Conservation (phyloP, 768 basidiomycete genomes). For the Phallus indusiatus region DNA sequence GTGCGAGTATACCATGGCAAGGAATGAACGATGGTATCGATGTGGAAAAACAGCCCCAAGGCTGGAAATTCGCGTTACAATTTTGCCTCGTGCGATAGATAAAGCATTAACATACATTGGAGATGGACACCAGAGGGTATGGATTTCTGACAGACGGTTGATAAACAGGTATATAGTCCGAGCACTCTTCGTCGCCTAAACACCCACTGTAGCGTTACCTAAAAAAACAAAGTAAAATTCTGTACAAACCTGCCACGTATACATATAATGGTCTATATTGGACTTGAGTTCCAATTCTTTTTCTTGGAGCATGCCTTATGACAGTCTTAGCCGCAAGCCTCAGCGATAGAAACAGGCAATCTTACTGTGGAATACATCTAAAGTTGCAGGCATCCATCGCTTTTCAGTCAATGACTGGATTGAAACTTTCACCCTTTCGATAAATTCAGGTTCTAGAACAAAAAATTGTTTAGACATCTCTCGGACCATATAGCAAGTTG, state of each 20-base stretch:
- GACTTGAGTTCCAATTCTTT: not conserved
- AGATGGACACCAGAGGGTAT: slow-evolving; percentile 9
- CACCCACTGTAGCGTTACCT: not conserved
- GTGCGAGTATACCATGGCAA: slow-evolving; percentile 5
- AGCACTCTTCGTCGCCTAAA: not conserved
- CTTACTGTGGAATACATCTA: slow-evolving; percentile 4
- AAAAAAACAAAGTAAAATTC: not conserved
- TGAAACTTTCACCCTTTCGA: not conserved
- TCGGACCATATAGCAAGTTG: not conserved
- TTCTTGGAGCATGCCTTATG: not conserved
- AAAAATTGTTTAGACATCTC: not conserved
- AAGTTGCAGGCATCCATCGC: slow-evolving; percentile 4
- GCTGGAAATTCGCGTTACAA: not conserved
- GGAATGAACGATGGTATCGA: slow-evolving; percentile 5
- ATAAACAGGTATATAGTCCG: slow-evolving; percentile 7
- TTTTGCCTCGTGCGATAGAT: not conserved
- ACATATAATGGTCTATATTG: not conserved
- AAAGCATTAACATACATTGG: slow-evolving; percentile 1
- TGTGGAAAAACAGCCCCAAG: slow-evolving; percentile 8
- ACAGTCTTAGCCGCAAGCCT: not conserved
- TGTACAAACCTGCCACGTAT: not conserved
- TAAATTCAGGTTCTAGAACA: not conserved
- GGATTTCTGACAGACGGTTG: slow-evolving; percentile 3
- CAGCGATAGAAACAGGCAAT: not conserved
- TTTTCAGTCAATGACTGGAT: slow-evolving; percentile 2